phyloP scores from a whole-genome alignment of 805 yeast species.

The Lipomyces anomalus region DNA sequence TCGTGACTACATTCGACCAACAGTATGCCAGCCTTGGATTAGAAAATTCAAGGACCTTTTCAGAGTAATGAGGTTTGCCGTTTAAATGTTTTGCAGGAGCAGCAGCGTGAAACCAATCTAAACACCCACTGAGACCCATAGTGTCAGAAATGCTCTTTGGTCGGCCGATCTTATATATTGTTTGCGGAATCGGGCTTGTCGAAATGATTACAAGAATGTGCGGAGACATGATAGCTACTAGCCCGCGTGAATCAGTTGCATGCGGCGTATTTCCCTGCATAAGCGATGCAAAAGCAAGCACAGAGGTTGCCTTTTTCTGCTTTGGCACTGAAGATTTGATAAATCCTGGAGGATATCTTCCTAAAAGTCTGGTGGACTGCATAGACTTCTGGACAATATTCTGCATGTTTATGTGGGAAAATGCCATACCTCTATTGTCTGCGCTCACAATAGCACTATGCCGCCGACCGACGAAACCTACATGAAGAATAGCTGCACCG shows the following conservation, averaged over 20 bases:
- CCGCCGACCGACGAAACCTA: constrained; percentile 46
- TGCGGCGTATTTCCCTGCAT: constrained; percentile 57
- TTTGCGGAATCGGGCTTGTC: constrained; percentile 44
- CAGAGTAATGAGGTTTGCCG: background rate
- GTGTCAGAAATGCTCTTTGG: constrained; percentile 38
- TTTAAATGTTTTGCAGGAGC: constrained; percentile 28
- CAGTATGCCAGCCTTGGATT: constrained; percentile 56
- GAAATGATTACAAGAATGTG: constrained; percentile 49
- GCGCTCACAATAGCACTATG: constrained; percentile 53
- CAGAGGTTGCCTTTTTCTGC: constrained; percentile 28
- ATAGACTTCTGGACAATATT: constrained; percentile 49
- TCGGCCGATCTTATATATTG: constrained; percentile 50
- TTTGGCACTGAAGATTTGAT: constrained; percentile 5
- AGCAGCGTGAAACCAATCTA: constrained; percentile 59
- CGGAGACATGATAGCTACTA: constrained; percentile 56
- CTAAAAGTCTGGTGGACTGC: constrained; percentile 47
- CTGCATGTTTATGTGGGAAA: constrained; percentile 59
- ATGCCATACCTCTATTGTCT: constrained; percentile 52
- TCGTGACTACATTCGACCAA: constrained; percentile 57
- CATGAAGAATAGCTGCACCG: constrained; percentile 39
- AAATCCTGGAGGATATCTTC: constrained; percentile 36
- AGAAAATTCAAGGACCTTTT: constrained; percentile 23
- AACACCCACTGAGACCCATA: constrained; percentile 37
- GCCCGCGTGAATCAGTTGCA: constrained; percentile 51
- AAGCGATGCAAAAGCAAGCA: constrained; percentile 44